Evolutionary conservation across 2,329 filamentous ascomycete genomes (phyloP).

Genomic region (Aschersonia sp.): DNA sequence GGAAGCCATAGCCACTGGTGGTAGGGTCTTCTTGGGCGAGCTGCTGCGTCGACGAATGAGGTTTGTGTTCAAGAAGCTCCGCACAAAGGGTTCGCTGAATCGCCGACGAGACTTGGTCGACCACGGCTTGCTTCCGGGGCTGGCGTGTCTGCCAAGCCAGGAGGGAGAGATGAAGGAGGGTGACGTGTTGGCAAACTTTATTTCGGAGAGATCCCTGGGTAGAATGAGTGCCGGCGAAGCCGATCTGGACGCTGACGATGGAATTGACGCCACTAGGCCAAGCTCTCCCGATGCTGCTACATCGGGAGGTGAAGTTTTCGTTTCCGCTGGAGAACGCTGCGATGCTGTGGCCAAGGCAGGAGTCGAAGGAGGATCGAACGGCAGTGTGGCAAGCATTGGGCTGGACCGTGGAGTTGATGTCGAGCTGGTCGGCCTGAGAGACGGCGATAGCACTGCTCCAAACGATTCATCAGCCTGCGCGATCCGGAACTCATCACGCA

Average conservation of each 20-base stretch:
- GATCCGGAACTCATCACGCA: too few relatives aligned
- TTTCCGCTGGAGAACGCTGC: background rate
- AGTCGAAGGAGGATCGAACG: background rate
- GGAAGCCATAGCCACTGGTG: background rate
- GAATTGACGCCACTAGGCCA: slow-evolving; percentile 9
- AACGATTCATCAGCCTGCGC: too few relatives aligned
- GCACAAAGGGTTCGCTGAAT: background rate
- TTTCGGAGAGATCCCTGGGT: slow-evolving; percentile 5
- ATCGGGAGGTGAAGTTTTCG: background rate
- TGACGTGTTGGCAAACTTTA: slow-evolving; percentile 10
- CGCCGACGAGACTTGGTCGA: background rate
- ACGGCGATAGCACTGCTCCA: too few relatives aligned
- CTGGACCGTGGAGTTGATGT: background rate
- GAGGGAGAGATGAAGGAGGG: background rate
- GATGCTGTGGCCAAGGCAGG: background rate
- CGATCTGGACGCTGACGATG: slow-evolving; percentile 5
- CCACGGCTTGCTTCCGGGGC: background rate
- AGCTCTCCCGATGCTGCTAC: slow-evolving; percentile 1
- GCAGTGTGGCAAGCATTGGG: background rate
- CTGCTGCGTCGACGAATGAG: background rate
- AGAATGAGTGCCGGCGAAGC: slow-evolving; percentile 4
- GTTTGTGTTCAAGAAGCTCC: background rate
- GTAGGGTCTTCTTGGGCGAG: background rate
- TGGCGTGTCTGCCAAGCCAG: background rate
- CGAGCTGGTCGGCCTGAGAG: too few relatives aligned